Percentiles rank a stretch among this genome's conserved stretches.
phyloP scores from a whole-genome alignment of 2,329 filamentous ascomycete species.

The Didymella keratinophila region DNA sequence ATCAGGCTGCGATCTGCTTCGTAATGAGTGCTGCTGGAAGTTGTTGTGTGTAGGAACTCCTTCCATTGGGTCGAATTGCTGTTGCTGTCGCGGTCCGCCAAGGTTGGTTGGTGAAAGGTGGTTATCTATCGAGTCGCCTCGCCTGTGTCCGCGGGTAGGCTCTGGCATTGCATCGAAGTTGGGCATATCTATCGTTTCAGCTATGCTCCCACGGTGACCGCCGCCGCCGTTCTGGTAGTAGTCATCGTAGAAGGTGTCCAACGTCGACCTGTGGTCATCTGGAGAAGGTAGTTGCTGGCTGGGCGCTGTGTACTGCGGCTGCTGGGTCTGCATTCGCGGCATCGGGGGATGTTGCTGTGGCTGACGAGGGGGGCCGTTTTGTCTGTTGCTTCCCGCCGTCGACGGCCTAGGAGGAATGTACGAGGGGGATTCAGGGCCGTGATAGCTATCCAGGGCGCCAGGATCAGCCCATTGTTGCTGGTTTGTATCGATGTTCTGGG shows the following conservation, averaged over 20 bases:
- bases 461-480: conserved; percentile 48
- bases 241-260: conserved; percentile 62
- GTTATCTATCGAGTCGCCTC: conserved; percentile 49
- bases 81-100: conserved; percentile 4
- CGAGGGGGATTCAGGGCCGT: conserved; percentile 47
- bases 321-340: conserved; percentile 32
- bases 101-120: conserved; percentile 37
- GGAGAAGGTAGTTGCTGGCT: conserved; percentile 34
- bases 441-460: conserved; percentile 45
- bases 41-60: conserved; percentile 20
- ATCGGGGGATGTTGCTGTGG: conserved; percentile 43
- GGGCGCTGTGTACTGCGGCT: conserved; percentile 31
- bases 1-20: conserved; percentile 73
- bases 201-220: conserved; percentile 48
- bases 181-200: conserved; percentile 66
- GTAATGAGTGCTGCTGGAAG: conserved; percentile 56
- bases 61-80: conserved; percentile 18
- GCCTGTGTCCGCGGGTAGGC: conserved; percentile 38
- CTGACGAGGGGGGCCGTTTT: conserved; percentile 31
- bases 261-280: conserved; percentile 49
- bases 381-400: conserved; percentile 44
- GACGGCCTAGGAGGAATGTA: conserved; percentile 49
- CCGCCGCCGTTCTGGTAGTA: conserved; percentile 51
- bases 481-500: conserved; percentile 37
- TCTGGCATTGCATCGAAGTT: conserved; percentile 67